Conservation (phyloP, 495 filamentous ascomycete genomes). For the Annulohypoxylon maeteangense region DNA sequence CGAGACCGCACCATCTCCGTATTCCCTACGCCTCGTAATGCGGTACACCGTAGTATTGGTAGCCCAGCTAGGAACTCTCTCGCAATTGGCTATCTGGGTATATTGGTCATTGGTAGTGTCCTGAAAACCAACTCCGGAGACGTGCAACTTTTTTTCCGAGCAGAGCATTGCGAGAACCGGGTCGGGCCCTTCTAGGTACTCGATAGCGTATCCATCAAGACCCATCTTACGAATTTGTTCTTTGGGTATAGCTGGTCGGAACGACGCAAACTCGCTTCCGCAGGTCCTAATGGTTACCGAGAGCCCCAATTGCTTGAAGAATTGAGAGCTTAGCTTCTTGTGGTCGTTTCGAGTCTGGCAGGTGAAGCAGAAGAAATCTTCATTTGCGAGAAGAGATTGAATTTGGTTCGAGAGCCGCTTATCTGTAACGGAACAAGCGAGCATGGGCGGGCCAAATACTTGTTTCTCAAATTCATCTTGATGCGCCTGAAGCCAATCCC, state of each 20-base stretch:
- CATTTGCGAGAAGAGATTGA: slow-evolving; percentile 72
- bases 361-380: slow-evolving; percentile 79
- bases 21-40: slow-evolving; percentile 74
- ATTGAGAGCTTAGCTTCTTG: slow-evolving; percentile 69
- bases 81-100: slow-evolving; percentile 61
- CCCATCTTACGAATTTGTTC: slow-evolving; percentile 67
- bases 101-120: slow-evolving; percentile 73
- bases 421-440: slow-evolving; percentile 85
- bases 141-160: slow-evolving; percentile 69
- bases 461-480: slow-evolving; percentile 76
- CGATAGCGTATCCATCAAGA: slow-evolving; percentile 80
- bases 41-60: slow-evolving; percentile 67
- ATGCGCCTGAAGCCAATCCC: slow-evolving; percentile 83
- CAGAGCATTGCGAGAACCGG: slow-evolving; percentile 90
- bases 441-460: slow-evolving; percentile 85
- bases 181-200: slow-evolving; percentile 82
- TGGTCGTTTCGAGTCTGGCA: slow-evolving; percentile 78
- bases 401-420: slow-evolving; percentile 76
- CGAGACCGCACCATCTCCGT: slow-evolving; percentile 73
- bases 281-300: slow-evolving; percentile 71
- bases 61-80: slow-evolving; percentile 68
- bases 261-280: slow-evolving; percentile 58
- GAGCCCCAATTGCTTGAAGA: slow-evolving; percentile 66
- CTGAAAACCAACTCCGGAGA: slow-evolving; percentile 69
- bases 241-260: slow-evolving; percentile 65